Evolutionary conservation across 2,329 filamentous ascomycete genomes (phyloP).

Genomic region (Ceratocystiopsis brevicomis): DNA sequence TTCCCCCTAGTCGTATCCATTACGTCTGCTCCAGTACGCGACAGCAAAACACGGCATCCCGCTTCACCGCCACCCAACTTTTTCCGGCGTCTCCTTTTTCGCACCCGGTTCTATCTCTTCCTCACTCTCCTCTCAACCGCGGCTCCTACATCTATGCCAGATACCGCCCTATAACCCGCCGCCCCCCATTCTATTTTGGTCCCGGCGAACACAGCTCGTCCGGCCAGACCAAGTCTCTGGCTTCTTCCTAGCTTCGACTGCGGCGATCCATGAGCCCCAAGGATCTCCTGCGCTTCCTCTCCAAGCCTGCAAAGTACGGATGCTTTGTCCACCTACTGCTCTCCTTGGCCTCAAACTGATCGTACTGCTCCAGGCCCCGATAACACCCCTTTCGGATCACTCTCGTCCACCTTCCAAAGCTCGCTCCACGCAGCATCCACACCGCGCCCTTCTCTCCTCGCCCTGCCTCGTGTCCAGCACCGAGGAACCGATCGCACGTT

Average conservation of each 20-base stretch:
- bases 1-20: no score
- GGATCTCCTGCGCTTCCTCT: conserved; percentile 82
- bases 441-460: conserved; percentile 41
- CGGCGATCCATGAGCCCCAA: conserved; percentile 69
- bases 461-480: conserved; percentile 29
- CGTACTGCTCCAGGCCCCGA: conserved; percentile 29
- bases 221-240: no score
- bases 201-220: no score
- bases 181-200: background rate
- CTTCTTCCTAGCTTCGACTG: background rate
- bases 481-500: conserved; percentile 44
- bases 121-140: background rate
- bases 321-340: background rate
- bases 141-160: conserved; percentile 1
- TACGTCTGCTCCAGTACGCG: no score
- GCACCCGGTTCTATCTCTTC: background rate
- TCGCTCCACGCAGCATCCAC: conserved; percentile 13
- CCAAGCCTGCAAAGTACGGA: conserved; percentile 80
- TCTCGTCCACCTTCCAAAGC: background rate
- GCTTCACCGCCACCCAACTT: no score
- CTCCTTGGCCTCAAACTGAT: conserved; percentile 3
- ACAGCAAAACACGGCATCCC: no score
- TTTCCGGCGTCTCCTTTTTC: no score
- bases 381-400: conserved; percentile 28
- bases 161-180: background rate